phyloP scores from a whole-genome alignment of 805 yeast genomes.

The Nakazawaea wickerhamii region DNA sequence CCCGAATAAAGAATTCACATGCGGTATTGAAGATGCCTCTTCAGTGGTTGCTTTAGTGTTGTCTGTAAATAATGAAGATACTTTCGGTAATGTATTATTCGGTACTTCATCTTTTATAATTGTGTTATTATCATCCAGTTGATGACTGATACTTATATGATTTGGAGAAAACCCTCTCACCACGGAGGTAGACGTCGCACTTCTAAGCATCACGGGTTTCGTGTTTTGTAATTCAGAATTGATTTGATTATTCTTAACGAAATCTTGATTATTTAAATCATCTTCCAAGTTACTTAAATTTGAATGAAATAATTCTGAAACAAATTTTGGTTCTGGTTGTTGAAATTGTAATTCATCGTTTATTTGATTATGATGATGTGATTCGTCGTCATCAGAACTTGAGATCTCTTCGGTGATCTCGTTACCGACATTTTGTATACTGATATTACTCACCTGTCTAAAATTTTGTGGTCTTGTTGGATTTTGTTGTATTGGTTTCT shows the following conservation, averaged over 20 bases:
- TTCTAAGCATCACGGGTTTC: constrained; percentile 9
- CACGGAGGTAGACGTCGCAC: constrained; percentile 15
- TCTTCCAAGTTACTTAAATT: neutral
- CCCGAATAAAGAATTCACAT: constrained; percentile 2
- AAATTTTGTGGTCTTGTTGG: constrained; percentile 7
- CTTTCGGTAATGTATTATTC: neutral
- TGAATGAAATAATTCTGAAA: constrained; percentile 3
- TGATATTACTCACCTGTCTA: constrained; percentile 16
- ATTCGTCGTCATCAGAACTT: constrained; percentile 16
- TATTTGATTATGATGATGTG: neutral
- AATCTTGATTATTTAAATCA: constrained; percentile 2
- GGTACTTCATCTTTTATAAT: neutral
- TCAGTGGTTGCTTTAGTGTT: neutral
- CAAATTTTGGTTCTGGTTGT: constrained; percentile 14
- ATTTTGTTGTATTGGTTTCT: neutral
- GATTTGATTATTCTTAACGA: constrained; percentile 2
- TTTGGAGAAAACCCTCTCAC: constrained; percentile 16
- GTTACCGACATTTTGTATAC: constrained; percentile 17
- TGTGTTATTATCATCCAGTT: neutral
- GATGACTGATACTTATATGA: constrained; percentile 14
- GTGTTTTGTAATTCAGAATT: constrained; percentile 8
- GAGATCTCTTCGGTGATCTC: constrained; percentile 26
- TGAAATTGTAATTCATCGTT: constrained; percentile 5
- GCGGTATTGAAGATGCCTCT: constrained; percentile 2
- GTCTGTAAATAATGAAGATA: neutral